Evolutionary conservation across 2,329 filamentous ascomycete genomes (phyloP), one percentile per base, ranked within the genome.

Genomic region (Diplodia scrobiculata): DNA sequence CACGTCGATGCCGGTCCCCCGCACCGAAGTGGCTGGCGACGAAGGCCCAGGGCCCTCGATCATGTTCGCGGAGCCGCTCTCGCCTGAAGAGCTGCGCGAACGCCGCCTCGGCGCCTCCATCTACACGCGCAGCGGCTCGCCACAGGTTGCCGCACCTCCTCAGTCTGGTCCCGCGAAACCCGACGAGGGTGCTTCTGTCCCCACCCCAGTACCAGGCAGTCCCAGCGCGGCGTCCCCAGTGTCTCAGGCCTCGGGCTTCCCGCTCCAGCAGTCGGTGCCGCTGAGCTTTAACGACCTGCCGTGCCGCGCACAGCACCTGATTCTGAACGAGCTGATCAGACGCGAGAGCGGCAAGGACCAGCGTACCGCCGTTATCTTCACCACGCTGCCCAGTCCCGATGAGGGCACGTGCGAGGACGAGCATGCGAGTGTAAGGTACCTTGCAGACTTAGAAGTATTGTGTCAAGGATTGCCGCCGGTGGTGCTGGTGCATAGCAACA

Each of bases 241-340:
- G 17, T 45, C 41, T 17, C 71, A 69, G 60, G 75, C 75, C 53
- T 72, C 72, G 66, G 83, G 83, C 9, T 85, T 80, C 69, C 83
- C 84, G 0, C 84, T 85, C 2, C 85, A 85, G 25, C 86, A 88
- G 63, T 83, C 86, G 2, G 77, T 91, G 3, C 85, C 91, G 0
- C 80, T 96, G 1, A 91, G 88, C 1, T 96, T 96, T 81, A 96
- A 96, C 71, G 91, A 96, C 72, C 80, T 96, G 3, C 91, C 92
- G 0, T 91, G 89, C 71, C 87, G 91, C 17, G 91, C 91, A 1
- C 92, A 96, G 75, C 91, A 96, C 76, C 79, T 96, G 41, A 93
- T 96, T 32, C 79, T 96, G 17, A 96, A 96, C 74, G 91, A 96
- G 75, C 79, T 96, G 69, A 92, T 96, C 80, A 82, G 84, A 2